Conservation (phyloP, 2,329 filamentous ascomycete genomes). For the Pseudocercospora eumusae region DNA sequence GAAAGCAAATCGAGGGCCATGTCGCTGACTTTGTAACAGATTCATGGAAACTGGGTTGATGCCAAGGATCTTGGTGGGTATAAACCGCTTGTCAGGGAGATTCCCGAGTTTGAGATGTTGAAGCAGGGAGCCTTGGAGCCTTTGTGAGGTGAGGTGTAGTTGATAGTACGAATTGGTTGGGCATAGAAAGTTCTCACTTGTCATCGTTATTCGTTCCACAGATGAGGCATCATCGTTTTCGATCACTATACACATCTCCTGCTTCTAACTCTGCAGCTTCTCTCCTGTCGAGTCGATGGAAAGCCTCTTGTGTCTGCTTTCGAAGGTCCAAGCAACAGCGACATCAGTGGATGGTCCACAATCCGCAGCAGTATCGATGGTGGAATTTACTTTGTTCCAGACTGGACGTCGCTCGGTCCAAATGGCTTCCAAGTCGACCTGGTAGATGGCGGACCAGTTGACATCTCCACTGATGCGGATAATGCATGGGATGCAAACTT, state of each 20-base stretch:
- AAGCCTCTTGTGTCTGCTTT: conserved; percentile 59
- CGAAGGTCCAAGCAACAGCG: conserved; percentile 34
- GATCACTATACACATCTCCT: not conserved
- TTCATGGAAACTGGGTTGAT: conserved; percentile 20
- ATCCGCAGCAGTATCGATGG: conserved; percentile 45
- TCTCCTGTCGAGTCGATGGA: conserved; percentile 42
- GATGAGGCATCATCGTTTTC: not conserved
- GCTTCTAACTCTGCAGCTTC: not conserved
- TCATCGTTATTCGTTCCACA: not conserved
- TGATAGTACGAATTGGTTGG: not conserved
- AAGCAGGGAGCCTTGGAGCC: conserved; percentile 23
- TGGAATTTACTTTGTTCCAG: conserved; percentile 49
- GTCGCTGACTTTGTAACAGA: not conserved
- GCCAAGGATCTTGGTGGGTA: conserved; percentile 26
- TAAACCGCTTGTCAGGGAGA: conserved; percentile 10
- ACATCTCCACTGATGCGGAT: conserved; percentile 52
- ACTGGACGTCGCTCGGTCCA: conserved; percentile 49
- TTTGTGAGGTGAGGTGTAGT: conserved; percentile 7
- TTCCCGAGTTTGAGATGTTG: conserved; percentile 17
- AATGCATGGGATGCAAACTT: conserved; percentile 41
- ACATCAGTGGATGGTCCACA: conserved; percentile 13
- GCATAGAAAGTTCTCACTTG: not conserved
- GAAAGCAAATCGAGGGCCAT: not conserved
- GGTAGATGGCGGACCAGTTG: conserved; percentile 52
- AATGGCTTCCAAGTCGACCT: conserved; percentile 15